Conservation (phyloP, 2,329 filamentous ascomycete species). For the Xylaria arbuscula region DNA sequence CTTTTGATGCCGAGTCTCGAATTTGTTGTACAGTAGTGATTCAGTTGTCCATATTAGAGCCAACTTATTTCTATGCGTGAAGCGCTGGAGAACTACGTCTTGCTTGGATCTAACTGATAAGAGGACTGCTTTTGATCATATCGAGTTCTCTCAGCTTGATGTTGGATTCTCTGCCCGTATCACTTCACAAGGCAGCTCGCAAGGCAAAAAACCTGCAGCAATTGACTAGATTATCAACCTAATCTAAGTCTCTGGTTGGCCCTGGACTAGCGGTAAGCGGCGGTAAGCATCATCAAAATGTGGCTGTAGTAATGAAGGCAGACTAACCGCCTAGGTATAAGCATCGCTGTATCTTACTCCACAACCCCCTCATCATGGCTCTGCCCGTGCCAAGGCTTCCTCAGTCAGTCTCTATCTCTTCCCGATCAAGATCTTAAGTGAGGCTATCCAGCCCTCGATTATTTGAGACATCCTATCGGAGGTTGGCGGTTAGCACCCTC, state of each 20-base stretch:
- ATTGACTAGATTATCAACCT: neutral
- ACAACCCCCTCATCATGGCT: neutral
- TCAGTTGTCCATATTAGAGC: neutral
- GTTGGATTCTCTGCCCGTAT: neutral
- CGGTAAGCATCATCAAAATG: too few species aligned
- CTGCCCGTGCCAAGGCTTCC: neutral
- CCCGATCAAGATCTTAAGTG: too few species aligned
- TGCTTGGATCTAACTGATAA: neutral
- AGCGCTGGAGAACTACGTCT: neutral
- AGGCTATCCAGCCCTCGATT: too few species aligned
- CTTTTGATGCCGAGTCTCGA: neutral
- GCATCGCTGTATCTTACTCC: neutral
- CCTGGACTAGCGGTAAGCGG: neutral
- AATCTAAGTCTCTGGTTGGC: slow-evolving; percentile 1
- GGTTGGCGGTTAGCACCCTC: too few species aligned
- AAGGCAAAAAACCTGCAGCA: slow-evolving; percentile 5
- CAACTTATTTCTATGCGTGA: neutral
- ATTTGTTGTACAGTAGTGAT: neutral
- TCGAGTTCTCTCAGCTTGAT: neutral
- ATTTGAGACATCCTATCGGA: too few species aligned
- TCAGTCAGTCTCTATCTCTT: neutral
- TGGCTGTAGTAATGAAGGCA: too few species aligned
- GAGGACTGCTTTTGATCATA: neutral
- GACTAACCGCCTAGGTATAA: too few species aligned
- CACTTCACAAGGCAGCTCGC: neutral